Percentiles rank a stretch among this genome's conserved stretches.
phyloP scores from a whole-genome alignment of 2,329 filamentous ascomycete species.

The Claviceps sp. region DNA sequence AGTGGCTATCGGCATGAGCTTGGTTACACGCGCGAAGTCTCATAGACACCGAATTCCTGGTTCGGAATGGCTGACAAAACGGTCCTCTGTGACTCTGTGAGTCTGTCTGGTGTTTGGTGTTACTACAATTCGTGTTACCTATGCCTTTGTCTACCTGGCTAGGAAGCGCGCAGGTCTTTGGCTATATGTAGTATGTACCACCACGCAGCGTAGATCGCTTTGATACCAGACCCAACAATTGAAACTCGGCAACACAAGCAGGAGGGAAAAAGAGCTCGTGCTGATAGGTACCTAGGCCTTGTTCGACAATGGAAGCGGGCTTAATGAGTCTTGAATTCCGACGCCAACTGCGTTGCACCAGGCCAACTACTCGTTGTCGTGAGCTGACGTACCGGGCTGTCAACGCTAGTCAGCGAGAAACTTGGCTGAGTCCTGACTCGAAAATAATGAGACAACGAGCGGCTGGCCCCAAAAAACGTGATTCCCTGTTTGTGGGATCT shows the following conservation, averaged over 20 bases:
- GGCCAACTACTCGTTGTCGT: neutral
- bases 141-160: neutral
- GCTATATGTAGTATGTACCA: neutral
- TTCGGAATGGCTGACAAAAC: neutral
- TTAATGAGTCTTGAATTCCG: neutral
- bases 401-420: neutral
- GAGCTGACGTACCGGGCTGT: slow-evolving; percentile 1
- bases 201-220: neutral
- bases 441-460: neutral
- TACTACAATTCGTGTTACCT: neutral
- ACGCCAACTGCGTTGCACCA: neutral
- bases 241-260: neutral
- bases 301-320: neutral
- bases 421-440: neutral
- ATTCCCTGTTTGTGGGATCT: neutral
- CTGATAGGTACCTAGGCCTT: neutral
- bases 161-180: too few species aligned
- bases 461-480: neutral
- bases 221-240: neutral
- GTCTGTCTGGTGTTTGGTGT: neutral
- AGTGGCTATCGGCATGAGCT: neutral
- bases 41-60: neutral
- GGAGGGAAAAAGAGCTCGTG: neutral
- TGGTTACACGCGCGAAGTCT: neutral
- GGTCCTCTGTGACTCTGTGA: too few species aligned